Evolutionary conservation across 2,329 filamentous ascomycete genomes (phyloP).

Genomic region (Pezicula carpinea): DNA sequence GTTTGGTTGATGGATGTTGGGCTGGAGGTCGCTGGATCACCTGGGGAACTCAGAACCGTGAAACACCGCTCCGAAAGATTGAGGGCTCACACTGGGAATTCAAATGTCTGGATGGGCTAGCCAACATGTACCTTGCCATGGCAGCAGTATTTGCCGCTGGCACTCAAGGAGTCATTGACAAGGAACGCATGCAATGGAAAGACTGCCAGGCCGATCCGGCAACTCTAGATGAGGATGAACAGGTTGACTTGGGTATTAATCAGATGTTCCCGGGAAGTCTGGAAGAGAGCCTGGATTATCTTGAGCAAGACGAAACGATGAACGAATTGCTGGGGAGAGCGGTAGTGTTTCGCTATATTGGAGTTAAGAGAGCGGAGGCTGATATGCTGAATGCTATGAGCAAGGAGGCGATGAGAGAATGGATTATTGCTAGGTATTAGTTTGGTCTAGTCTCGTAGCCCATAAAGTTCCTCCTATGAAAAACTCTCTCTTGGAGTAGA

Average conservation of each 20-base stretch:
- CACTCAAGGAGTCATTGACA: constrained; percentile 44
- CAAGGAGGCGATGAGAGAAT: constrained; percentile 43
- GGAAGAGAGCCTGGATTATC: constrained; percentile 46
- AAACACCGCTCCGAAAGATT: constrained; percentile 68
- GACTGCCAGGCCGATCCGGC: constrained; percentile 55
- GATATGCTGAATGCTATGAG: constrained; percentile 45
- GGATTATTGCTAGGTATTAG: constrained; percentile 64
- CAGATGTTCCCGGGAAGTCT: constrained; percentile 50
- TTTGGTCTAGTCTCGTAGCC: too few species aligned
- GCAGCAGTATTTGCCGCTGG: constrained; percentile 58
- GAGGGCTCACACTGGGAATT: constrained; percentile 69
- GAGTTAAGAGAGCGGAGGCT: constrained; percentile 56
- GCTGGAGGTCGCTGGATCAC: constrained; percentile 72
- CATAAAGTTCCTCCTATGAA: too few species aligned
- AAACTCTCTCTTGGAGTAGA: too few species aligned
- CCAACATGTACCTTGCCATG: constrained; percentile 71
- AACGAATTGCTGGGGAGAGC: constrained; percentile 40
- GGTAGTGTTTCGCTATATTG: constrained; percentile 51
- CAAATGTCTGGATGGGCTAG: constrained; percentile 71
- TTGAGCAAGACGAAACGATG: constrained; percentile 45
- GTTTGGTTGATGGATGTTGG: constrained; percentile 67
- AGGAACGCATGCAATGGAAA: constrained; percentile 39
- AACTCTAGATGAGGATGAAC: constrained; percentile 40
- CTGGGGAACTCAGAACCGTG: constrained; percentile 80
- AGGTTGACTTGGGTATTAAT: constrained; percentile 46